Evolutionary conservation across 495 filamentous ascomycete genomes (phyloP).

Genomic region (Aspergillus sclerotioniger): DNA sequence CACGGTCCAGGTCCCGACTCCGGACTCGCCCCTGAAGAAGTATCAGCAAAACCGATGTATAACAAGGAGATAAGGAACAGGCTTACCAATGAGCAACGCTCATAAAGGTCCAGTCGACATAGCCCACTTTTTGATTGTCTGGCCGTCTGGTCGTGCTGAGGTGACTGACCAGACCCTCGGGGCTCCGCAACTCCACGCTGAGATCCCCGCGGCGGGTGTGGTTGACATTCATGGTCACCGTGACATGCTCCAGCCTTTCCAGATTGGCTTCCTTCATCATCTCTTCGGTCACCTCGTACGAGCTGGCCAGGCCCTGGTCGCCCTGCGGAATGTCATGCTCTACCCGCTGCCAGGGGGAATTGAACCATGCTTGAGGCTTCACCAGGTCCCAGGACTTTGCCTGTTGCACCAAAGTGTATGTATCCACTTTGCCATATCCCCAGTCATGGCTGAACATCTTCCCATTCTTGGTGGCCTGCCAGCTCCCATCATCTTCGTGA

Average conservation of each 20-base stretch:
- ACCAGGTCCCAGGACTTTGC: slow-evolving; percentile 84
- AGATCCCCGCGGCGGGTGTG: slow-evolving; percentile 86
- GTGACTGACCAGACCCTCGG: slow-evolving; percentile 76
- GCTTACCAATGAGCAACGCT: slow-evolving; percentile 91
- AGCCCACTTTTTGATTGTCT: slow-evolving; percentile 68
- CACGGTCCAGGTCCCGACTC: slow-evolving; percentile 84
- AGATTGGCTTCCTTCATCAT: slow-evolving; percentile 81
- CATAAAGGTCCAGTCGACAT: slow-evolving; percentile 98
- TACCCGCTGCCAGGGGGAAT: slow-evolving; percentile 89
- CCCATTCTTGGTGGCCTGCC: slow-evolving; percentile 76
- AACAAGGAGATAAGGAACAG: not conserved
- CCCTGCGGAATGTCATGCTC: slow-evolving; percentile 86
- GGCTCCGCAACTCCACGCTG: slow-evolving; percentile 88
- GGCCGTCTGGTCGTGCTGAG: slow-evolving; percentile 68
- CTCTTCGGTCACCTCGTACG: slow-evolving; percentile 71
- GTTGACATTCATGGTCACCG: slow-evolving; percentile 93
- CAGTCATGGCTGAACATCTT: slow-evolving; percentile 89
- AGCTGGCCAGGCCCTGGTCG: slow-evolving; percentile 70
- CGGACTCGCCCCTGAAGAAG: slow-evolving; percentile 74
- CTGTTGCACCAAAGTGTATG: slow-evolving; percentile 78
- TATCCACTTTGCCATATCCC: slow-evolving; percentile 93
- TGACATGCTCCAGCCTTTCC: slow-evolving; percentile 85
- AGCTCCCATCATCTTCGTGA: slow-evolving; percentile 69
- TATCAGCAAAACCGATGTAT: slow-evolving; percentile 11
- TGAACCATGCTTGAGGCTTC: slow-evolving; percentile 96